Evolutionary conservation across 2,329 filamentous ascomycete species (phyloP), one percentile per base, ranked within the genome.

Genomic region (Neofusicoccum cordaticola): DNA sequence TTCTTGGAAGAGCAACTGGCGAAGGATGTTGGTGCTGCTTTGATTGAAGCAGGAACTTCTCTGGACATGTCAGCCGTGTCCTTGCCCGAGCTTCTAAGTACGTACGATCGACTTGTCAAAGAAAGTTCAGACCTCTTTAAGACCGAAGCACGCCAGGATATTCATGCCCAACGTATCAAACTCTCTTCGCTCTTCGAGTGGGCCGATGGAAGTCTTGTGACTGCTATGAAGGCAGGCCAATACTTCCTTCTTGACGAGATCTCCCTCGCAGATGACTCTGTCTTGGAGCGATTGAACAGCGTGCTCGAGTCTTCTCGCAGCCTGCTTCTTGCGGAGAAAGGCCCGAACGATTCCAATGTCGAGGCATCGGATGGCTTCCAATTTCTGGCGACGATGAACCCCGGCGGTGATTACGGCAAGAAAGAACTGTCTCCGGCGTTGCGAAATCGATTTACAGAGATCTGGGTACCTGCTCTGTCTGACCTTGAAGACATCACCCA

Each of bases 301-400:
- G 94, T 98, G 5, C 86, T 99, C 0, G 95, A 99, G 75, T 89
- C 95, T 1, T 88, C 91, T 50, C 86, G 95, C 61, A 92, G 91
- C 0, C 86, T 99, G 34, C 81, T 99, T 2, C 84, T 99, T 15
- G 96, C 96, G 0, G 95, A 99, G 75, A 99, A 98, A 77, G 96
- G 95, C 0, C 86, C 91, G 1, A 85, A 90, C 4, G 89, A 97
- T 74, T 93, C 93, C 0, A 88, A 91, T 68, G 85, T 99, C 31
- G 85, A 86, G 44, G 95, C 90, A 5, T 78, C 83, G 11, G 83
- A 90, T 45, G 91, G 90, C 0, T 99, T 98, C 77, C 93, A 99
- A 72, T 97, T 99, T 77, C 86, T 99, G 66, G 94, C 95, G 3
- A 99, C 95, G 0, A 99, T 99, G 95, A 99, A 99, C 70, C 95